Percentiles rank a stretch among this genome's conserved stretches.
These are phyloP conservation scores for Metschnikowia rubicola DNA, from an alignment of 805 yeast species.

Conservation along the genomic window DNA sequence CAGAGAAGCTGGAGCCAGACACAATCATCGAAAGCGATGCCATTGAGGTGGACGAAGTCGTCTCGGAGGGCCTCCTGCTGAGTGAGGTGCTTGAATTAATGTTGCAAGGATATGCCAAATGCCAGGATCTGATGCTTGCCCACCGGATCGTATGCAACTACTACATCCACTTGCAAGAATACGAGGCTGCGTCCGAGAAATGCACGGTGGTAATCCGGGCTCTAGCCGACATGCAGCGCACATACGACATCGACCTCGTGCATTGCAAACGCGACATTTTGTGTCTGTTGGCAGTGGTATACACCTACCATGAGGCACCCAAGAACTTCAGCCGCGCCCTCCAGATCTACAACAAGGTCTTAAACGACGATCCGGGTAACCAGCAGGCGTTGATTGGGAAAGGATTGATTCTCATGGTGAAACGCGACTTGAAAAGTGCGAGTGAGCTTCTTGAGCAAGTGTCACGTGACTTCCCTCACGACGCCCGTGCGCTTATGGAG, in stretches of 20 bases:
- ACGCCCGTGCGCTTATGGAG: conserved; percentile 61
- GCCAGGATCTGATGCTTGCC: conserved; percentile 50
- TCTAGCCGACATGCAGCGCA: conserved; percentile 46
- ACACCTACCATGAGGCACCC: conserved; percentile 87
- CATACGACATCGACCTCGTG: conserved; percentile 45
- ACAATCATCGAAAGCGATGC: conserved; percentile 9
- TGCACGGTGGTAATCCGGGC: conserved; percentile 59
- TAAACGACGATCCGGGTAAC: conserved; percentile 39
- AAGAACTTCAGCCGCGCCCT: conserved; percentile 77
- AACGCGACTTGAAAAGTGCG: conserved; percentile 56
- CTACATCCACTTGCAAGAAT: conserved; percentile 59
- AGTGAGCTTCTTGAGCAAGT: conserved; percentile 49
- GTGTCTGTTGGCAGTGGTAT: conserved; percentile 66
- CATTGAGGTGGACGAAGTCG: conserved; percentile 8
- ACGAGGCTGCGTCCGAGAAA: conserved; percentile 54
- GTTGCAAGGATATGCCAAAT: conserved; percentile 46
- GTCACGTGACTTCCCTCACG: conserved; percentile 44
- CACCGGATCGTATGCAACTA: conserved; percentile 62
- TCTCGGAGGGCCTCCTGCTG: conserved; percentile 29
- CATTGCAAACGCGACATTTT: conserved; percentile 58
- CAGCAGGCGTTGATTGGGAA: conserved; percentile 74
- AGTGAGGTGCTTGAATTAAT: conserved; percentile 51
- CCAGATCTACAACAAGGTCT: conserved; percentile 62
- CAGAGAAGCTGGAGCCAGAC: conserved; percentile 8
- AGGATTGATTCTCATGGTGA: conserved; percentile 71